These are phyloP conservation scores for Triticum turgidum DNA, from an alignment of 176 grass and related monocot genomes.

Conservation along the genomic window DNA sequence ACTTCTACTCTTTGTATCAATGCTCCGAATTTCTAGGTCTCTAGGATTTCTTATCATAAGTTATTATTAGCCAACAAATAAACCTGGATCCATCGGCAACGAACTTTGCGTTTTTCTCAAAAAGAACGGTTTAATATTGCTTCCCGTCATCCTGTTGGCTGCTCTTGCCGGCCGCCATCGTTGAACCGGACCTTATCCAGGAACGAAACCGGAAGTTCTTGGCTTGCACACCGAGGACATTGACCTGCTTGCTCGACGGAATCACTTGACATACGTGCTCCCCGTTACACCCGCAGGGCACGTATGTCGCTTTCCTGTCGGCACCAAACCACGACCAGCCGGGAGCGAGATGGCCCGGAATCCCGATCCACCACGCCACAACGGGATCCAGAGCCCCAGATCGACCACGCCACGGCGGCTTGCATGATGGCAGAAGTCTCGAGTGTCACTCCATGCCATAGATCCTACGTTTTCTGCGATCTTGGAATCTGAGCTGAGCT, in stretches of 20 bases:
- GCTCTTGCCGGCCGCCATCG: not conserved
- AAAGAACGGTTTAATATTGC: too few species aligned
- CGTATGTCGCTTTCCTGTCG: slow-evolving; percentile 7
- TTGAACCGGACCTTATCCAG: not conserved
- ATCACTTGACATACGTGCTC: not conserved
- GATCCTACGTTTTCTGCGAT: not conserved
- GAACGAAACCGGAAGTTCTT: not conserved
- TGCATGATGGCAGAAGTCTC: not conserved
- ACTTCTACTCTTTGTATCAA: too few species aligned
- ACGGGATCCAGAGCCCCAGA: not conserved
- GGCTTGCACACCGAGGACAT: slow-evolving; percentile 30
- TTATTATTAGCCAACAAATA: too few species aligned
- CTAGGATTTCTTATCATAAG: too few species aligned
- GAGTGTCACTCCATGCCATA: not conserved
- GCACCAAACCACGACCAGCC: not conserved
- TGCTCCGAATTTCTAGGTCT: too few species aligned
- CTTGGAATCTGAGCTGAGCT: not conserved
- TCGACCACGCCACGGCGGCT: not conserved
- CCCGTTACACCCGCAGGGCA: not conserved
- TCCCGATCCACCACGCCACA: not conserved
- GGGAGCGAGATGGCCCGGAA: not conserved
- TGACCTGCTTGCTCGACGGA: not conserved
- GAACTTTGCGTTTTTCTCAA: too few species aligned
- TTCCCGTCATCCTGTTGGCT: too few species aligned
- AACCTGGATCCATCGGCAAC: too few species aligned